Percentiles rank a stretch among this genome's conserved stretches.
Evolutionary conservation across 345 rosid species (phyloP).

Genomic region (Arabis hirsuta): DNA sequence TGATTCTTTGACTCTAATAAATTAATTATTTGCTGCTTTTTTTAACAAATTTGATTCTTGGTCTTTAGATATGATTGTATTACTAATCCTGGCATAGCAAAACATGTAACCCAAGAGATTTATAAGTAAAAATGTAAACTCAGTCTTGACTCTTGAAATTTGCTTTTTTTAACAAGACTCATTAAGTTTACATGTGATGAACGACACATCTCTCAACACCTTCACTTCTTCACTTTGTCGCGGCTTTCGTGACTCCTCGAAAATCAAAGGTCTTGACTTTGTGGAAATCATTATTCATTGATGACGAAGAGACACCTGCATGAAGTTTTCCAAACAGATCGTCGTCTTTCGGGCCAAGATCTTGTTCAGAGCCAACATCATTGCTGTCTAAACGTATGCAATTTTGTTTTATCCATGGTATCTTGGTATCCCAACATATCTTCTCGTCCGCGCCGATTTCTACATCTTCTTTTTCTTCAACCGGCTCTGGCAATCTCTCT

Average conservation of each 20-base stretch:
- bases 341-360: too few relatives aligned
- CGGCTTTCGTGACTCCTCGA: background rate
- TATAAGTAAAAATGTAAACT: too few relatives aligned
- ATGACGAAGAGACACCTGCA: constrained; percentile 7
- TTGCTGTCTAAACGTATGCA: background rate
- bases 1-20: too few relatives aligned
- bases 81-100: background rate
- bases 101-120: background rate
- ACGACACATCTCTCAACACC: background rate
- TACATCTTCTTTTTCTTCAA: background rate
- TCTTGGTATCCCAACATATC: too few relatives aligned
- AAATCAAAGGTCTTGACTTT: constrained; percentile 34
- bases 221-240: background rate
- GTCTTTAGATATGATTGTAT: background rate
- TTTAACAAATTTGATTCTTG: too few relatives aligned
- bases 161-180: too few relatives aligned
- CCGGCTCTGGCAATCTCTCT: background rate
- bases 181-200: background rate
- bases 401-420: too few relatives aligned
- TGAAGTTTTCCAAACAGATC: too few relatives aligned
- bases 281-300: constrained; percentile 16
- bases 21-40: too few relatives aligned
- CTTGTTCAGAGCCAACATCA: too few relatives aligned
- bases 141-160: too few relatives aligned
- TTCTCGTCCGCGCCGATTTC: background rate